These are phyloP conservation scores for Leccinum arenicola DNA, from an alignment of 768 basidiomycete species.

Conservation along the genomic window DNA sequence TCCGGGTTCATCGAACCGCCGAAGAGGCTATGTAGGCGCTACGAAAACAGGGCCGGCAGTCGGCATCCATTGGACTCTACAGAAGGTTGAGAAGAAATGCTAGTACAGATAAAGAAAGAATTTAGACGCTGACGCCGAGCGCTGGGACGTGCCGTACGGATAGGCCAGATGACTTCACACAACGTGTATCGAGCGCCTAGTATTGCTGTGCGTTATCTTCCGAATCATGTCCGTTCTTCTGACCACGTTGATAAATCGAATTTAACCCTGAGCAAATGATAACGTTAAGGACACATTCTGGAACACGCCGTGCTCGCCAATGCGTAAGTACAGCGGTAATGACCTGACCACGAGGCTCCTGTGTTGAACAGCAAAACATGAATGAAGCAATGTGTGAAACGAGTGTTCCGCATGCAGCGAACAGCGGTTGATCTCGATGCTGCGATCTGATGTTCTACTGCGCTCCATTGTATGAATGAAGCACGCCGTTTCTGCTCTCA, in stretches of 20 bases:
- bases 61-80: not conserved
- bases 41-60: not conserved
- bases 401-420: slow-evolving; percentile 1
- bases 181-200: not conserved
- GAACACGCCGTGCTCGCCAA: not conserved
- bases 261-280: not conserved
- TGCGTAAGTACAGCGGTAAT: not conserved
- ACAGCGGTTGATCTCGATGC: not conserved
- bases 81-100: not conserved
- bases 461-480: slow-evolving; percentile 1
- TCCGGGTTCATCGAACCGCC: not conserved
- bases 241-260: not conserved
- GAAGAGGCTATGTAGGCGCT: not conserved
- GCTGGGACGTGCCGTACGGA: not conserved
- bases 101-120: not conserved
- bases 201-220: not conserved
- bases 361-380: not conserved
- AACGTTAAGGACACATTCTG: slow-evolving; percentile 3
- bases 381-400: not conserved
- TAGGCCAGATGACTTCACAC: not conserved
- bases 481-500: not conserved
- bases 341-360: slow-evolving; percentile 1
- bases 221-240: not conserved
- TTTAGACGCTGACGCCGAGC: not conserved
- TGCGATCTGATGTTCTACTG: not conserved